Percentiles rank a stretch among this genome's conserved stretches.
These are phyloP conservation scores for Orychophragmus violaceus DNA, from an alignment of 345 rosid genomes.

Conservation along the genomic window DNA sequence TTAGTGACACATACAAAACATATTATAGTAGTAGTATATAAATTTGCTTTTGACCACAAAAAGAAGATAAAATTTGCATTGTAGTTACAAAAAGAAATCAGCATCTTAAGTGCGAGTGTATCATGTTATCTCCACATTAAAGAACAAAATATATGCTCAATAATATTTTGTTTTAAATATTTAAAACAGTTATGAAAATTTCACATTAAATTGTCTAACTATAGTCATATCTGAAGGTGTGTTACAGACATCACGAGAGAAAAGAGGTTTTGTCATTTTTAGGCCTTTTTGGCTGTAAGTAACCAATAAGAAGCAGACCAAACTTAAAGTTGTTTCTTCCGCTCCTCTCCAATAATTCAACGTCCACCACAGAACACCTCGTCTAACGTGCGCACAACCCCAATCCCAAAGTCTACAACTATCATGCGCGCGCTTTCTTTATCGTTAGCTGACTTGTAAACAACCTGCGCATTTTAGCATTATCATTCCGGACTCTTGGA, in stretches of 20 bases:
- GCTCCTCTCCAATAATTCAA: slow-evolving; percentile 21
- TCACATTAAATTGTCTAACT: slow-evolving; percentile 8
- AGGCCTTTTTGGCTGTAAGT: slow-evolving; percentile 13
- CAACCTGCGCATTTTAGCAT: slow-evolving; percentile 30
- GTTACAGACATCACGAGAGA: slow-evolving; percentile 7
- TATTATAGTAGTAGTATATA: too few species aligned
- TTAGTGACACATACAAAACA: too few species aligned
- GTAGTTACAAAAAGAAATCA: neutral
- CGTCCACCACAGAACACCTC: slow-evolving; percentile 11
- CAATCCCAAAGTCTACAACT: neutral
- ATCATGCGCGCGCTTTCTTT: slow-evolving; percentile 18
- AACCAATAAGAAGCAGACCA: slow-evolving; percentile 9
- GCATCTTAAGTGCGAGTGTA: neutral
- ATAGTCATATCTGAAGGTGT: neutral
- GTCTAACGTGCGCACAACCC: slow-evolving; percentile 25
- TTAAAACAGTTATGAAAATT: neutral
- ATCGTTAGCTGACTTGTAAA: slow-evolving; percentile 10
- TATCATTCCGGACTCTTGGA: neutral
- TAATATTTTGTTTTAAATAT: neutral
- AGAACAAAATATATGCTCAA: neutral
- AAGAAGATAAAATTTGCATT: neutral
- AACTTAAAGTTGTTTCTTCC: neutral
- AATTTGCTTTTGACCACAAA: too few species aligned
- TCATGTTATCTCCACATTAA: neutral
- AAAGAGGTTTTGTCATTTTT: neutral